phyloP scores from a whole-genome alignment of 331 rosid species.

The Quercus tomentella region DNA sequence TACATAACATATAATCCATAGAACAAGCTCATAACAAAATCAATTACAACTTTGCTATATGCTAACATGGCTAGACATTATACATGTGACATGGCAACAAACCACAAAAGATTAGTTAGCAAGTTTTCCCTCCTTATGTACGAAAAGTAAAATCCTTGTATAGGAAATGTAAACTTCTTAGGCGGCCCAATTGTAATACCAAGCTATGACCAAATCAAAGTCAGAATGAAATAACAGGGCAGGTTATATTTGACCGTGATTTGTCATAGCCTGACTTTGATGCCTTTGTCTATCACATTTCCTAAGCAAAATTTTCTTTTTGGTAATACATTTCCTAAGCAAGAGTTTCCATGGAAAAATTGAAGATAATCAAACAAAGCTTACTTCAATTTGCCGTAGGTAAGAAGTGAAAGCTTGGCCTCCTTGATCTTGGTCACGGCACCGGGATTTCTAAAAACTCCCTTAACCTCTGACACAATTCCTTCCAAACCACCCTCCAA shows the following conservation, averaged over 20 bases:
- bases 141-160: background rate
- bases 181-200: background rate
- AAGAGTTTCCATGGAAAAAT: background rate
- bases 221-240: background rate
- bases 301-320: background rate
- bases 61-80: background rate
- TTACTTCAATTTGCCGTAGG: slow-evolving; percentile 83
- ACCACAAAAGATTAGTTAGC: background rate
- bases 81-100: too few species aligned
- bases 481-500: slow-evolving; percentile 83
- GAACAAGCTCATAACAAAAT: too few species aligned
- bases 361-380: background rate
- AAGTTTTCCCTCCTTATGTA: background rate
- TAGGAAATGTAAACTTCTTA: background rate
- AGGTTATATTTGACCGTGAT: background rate
- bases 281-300: background rate
- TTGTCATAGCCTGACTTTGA: background rate
- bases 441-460: slow-evolving; percentile 68
- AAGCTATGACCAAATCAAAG: background rate
- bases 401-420: slow-evolving; percentile 64
- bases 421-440: slow-evolving; percentile 68
- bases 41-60: too few species aligned
- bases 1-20: too few species aligned
- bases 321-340: background rate
- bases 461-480: slow-evolving; percentile 79